These are phyloP conservation scores for Leishmania lainsoni DNA, from an alignment of 208 protist genomes.

Conservation along the genomic window DNA sequence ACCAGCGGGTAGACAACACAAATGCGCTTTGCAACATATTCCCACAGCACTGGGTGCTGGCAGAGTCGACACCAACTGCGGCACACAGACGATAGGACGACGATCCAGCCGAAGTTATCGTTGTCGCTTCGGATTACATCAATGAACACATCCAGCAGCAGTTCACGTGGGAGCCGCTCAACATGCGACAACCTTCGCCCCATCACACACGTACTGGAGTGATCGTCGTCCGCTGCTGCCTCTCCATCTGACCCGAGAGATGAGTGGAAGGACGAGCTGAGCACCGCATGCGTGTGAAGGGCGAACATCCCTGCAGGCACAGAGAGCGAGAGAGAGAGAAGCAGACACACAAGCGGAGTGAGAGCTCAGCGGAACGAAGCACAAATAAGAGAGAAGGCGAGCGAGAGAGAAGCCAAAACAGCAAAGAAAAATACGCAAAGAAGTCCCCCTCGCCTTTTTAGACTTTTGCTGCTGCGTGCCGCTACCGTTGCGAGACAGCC, in stretches of 20 bases:
- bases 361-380: too few relatives aligned
- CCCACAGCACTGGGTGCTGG: conserved; percentile 70
- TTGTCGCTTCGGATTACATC: conserved; percentile 60
- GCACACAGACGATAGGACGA: conserved; percentile 62
- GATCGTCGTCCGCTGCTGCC: background rate
- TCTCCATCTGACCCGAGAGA: conserved; percentile 22
- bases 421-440: conserved; percentile 1
- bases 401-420: background rate
- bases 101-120: conserved; percentile 52
- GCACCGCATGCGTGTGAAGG: conserved; percentile 27
- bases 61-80: conserved; percentile 56
- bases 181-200: conserved; percentile 9
- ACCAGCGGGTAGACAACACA: conserved; percentile 84
- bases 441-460: background rate
- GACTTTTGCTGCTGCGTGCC: background rate
- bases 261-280: conserved; percentile 34
- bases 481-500: background rate
- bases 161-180: conserved; percentile 58
- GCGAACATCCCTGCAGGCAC: conserved; percentile 28
- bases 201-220: background rate
- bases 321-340: background rate
- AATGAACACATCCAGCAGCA: conserved; percentile 70
- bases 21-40: conserved; percentile 60
- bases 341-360: background rate
- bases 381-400: background rate